phyloP scores from a whole-genome alignment of 495 filamentous ascomycete genomes.

The Neurospora sp. region DNA sequence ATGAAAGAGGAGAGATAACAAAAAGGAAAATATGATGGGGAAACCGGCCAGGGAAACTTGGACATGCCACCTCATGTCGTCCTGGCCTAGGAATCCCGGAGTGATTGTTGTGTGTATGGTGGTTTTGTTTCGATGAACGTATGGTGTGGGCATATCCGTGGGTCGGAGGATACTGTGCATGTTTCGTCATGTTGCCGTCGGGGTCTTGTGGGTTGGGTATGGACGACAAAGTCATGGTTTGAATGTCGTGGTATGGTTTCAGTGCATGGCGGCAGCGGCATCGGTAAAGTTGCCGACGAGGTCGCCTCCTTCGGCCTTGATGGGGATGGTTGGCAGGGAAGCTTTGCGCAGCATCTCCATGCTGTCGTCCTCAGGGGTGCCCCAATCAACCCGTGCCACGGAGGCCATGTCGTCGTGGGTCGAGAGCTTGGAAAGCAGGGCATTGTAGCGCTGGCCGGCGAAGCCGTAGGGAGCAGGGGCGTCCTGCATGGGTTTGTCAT shows the following conservation, averaged over 20 bases:
- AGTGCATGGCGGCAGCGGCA: slow-evolving; percentile 33
- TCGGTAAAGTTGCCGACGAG: slow-evolving; percentile 43
- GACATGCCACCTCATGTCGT: neutral
- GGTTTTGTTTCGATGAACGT: neutral
- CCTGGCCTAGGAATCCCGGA: neutral
- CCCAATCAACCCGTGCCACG: slow-evolving; percentile 35
- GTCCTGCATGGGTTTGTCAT: slow-evolving; percentile 21
- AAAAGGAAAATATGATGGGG: neutral
- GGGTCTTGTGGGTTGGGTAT: neutral
- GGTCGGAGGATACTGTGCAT: neutral
- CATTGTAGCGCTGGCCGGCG: slow-evolving; percentile 40
- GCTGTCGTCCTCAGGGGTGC: slow-evolving; percentile 35
- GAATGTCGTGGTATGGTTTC: slow-evolving; percentile 8
- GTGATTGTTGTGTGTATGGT: neutral
- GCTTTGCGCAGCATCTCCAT: slow-evolving; percentile 32
- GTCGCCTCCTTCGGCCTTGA: slow-evolving; percentile 35
- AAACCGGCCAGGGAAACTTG: neutral
- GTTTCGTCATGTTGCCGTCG: neutral
- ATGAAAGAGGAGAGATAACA: neutral
- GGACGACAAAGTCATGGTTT: neutral
- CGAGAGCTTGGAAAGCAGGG: slow-evolving; percentile 40
- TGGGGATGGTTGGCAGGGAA: slow-evolving; percentile 13
- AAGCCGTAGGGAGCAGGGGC: slow-evolving; percentile 25
- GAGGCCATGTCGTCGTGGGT: slow-evolving; percentile 27
- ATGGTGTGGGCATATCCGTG: neutral